These are phyloP conservation scores for Citropsis articulata DNA, from an alignment of 345 rosid genomes.

Conservation along the genomic window DNA sequence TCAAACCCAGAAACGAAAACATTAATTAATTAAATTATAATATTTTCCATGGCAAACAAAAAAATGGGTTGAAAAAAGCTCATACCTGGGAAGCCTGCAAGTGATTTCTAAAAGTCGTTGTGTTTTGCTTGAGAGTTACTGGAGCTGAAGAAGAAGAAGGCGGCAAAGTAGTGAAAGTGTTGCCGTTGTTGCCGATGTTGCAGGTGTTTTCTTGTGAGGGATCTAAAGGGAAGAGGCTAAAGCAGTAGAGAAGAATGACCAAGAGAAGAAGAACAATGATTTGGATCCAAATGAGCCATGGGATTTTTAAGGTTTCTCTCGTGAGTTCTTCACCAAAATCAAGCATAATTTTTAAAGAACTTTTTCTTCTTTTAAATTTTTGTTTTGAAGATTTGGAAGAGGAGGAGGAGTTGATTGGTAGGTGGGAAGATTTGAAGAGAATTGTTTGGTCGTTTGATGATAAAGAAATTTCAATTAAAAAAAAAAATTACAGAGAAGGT, in stretches of 20 bases:
- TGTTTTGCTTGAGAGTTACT: background rate
- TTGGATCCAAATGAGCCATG: constrained; percentile 89
- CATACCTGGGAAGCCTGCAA: constrained; percentile 35
- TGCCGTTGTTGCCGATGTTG: background rate
- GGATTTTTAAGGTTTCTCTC: constrained; percentile 52
- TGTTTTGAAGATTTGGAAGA: background rate
- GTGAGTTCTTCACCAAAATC: constrained; percentile 53
- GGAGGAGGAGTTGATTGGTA: background rate
- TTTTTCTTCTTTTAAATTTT: background rate
- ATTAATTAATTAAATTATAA: background rate
- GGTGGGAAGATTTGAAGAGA: background rate
- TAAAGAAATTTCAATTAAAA: background rate
- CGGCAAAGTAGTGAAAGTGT: constrained; percentile 10
- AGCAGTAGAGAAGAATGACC: constrained; percentile 52
- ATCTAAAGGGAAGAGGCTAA: constrained; percentile 37
- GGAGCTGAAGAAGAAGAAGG: constrained; percentile 21
- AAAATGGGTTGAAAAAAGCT: background rate
- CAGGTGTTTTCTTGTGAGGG: constrained; percentile 1
- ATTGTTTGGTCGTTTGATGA: background rate
- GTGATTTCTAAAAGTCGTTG: background rate
- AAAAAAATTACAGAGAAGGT: background rate
- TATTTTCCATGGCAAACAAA: background rate
- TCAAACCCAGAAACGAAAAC: background rate
- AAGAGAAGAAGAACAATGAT: constrained; percentile 61
- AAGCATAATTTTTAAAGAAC: constrained; percentile 25